Base-by-base conservation (phyloP, 805 yeast species). In the Ogataea parapolymorpha region DNA sequence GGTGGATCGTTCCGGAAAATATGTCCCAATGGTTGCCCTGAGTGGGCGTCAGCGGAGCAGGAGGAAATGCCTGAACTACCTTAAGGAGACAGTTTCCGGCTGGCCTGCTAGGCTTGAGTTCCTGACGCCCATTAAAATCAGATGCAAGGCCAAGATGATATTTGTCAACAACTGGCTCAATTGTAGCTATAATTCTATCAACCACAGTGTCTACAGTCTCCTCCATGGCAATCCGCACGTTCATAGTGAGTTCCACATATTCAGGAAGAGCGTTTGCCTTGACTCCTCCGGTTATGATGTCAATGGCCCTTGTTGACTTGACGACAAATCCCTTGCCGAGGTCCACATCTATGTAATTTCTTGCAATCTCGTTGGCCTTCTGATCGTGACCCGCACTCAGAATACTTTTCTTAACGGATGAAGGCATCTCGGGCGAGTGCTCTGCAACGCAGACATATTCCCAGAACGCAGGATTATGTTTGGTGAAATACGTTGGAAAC, bases 41-140 rank as follows among this genome's bases (percentile, higher is more conserved):
- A 32, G 58, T 51, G 7, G 85, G 84, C 0, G 81, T 65, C 1
- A 70, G 55, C 1, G 82, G 80, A 0, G 85, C 78, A 2, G 80
- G 77, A 33, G 74, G 78, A 36, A 51, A 38, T 11, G 37, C 13
- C 42, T 45, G 39, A 4, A 26, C 16, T 1, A 42, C 37, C 2
- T 23, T 28, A 26, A 59, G 35, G 2, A 39, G 44, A 35, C 56
- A 45, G 7, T 38, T 26, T 1, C 63, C 62, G 15, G 25, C 43
- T 12, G 26, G 41, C 0, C 54, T 48, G 26, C 61, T 50, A 6
- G 81, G 50, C 5, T 41, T 49, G 9, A 42, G 39, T 12, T 54
- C 49, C 25, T 60, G 59, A 13, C 12, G 18, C 7, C 30, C 46
- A 10, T 17, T 26, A 12, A 46, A 28, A 6, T 36, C 15, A 17